Conservation (phyloP, 2,329 filamentous ascomycete species). For the Cryphonectria naterciae region DNA sequence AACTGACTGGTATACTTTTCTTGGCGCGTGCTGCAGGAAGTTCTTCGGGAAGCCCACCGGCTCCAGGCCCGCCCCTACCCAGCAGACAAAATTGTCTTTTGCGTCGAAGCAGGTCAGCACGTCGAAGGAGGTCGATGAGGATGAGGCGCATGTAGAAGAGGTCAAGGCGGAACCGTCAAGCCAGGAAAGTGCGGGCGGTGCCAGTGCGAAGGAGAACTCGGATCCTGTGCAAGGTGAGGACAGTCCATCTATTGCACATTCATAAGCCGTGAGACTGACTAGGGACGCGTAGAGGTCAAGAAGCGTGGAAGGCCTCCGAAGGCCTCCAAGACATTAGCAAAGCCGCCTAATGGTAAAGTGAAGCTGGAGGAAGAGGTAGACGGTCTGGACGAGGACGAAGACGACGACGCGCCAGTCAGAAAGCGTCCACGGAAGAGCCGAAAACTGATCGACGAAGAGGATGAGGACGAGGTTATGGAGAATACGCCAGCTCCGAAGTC, state of each 20-base stretch:
- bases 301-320: slow-evolving; percentile 46
- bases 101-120: slow-evolving; percentile 57
- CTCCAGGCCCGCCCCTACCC: slow-evolving; percentile 60
- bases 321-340: slow-evolving; percentile 30
- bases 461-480: slow-evolving; percentile 50
- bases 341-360: slow-evolving; percentile 38
- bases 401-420: slow-evolving; percentile 60
- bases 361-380: slow-evolving; percentile 47
- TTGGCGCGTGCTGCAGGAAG: slow-evolving; percentile 53
- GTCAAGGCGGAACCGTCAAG: slow-evolving; percentile 32
- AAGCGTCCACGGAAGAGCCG: slow-evolving; percentile 59
- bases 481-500: slow-evolving; percentile 34
- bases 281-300: slow-evolving; percentile 44
- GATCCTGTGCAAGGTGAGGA: slow-evolving; percentile 44
- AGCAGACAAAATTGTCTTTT: slow-evolving; percentile 82
- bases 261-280: slow-evolving; percentile 12
- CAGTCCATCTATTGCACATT: slow-evolving; percentile 7
- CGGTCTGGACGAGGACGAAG: slow-evolving; percentile 50
- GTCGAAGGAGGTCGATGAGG: slow-evolving; percentile 40
- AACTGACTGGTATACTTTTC: slow-evolving; percentile 6
- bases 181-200: slow-evolving; percentile 33
- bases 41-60: slow-evolving; percentile 77
- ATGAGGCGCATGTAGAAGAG: slow-evolving; percentile 30
- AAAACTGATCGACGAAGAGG: slow-evolving; percentile 56
- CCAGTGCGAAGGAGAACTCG: slow-evolving; percentile 43